Evolutionary conservation across 495 filamentous ascomycete genomes (phyloP).

Genomic region (Xylaria palmicola): DNA sequence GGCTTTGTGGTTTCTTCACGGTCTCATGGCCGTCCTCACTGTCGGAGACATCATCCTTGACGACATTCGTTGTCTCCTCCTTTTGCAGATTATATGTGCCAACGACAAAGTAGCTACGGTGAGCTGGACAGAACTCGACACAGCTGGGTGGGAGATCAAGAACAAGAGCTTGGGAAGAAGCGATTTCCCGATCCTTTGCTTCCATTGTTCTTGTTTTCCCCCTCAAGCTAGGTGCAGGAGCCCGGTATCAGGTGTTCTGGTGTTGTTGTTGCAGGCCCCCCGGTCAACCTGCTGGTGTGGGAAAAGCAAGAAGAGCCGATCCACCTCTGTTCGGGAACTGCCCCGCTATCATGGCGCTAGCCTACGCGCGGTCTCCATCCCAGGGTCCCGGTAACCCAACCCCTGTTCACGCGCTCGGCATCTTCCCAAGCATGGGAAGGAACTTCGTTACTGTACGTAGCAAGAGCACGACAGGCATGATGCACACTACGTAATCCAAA

Average conservation of each 20-base stretch:
- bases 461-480: background rate
- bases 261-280: background rate
- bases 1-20: conserved; percentile 47
- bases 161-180: conserved; percentile 40
- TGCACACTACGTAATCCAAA: background rate
- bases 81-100: conserved; percentile 82
- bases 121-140: conserved; percentile 70
- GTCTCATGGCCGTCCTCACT: conserved; percentile 19
- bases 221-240: background rate
- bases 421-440: background rate
- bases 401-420: background rate
- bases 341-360: conserved; percentile 11
- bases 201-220: conserved; percentile 22
- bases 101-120: conserved; percentile 69
- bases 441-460: background rate
- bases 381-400: background rate
- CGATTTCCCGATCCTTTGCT: conserved; percentile 17
- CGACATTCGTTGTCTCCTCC: conserved; percentile 29
- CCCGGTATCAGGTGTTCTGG: background rate
- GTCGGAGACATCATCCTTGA: conserved; percentile 19
- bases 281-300: too few relatives aligned
- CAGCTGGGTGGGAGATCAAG: conserved; percentile 75
- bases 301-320: background rate
- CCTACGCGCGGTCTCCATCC: background rate
- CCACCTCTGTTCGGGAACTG: conserved; percentile 6